Percentiles rank a stretch among this genome's conserved stretches.
These are phyloP conservation scores for Fusarium tupiense DNA, from an alignment of 2,329 filamentous ascomycete species.

Conservation along the genomic window DNA sequence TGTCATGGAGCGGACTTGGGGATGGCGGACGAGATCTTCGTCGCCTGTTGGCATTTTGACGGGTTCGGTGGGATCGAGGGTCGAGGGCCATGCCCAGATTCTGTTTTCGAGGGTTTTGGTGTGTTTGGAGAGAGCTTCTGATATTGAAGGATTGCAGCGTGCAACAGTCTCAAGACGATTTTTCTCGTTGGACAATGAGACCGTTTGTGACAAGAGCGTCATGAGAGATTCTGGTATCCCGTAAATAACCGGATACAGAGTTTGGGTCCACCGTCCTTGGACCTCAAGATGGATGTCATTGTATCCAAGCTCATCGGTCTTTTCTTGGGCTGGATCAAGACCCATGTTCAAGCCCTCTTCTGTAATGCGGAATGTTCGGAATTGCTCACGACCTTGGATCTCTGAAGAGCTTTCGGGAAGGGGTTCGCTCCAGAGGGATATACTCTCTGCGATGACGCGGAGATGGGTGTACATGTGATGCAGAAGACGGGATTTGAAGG, in stretches of 20 bases:
- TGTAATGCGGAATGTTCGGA: constrained; percentile 44
- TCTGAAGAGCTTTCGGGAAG: not conserved
- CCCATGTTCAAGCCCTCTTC: constrained; percentile 45
- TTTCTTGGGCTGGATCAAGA: constrained; percentile 43
- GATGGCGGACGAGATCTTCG: constrained; percentile 32
- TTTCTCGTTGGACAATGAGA: constrained; percentile 56
- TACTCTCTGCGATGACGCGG: constrained; percentile 57
- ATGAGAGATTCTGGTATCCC: constrained; percentile 55
- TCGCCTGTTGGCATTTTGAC: not conserved
- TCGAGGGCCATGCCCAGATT: constrained; percentile 45
- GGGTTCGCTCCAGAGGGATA: constrained; percentile 29
- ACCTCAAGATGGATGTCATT: constrained; percentile 56
- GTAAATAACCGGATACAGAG: constrained; percentile 57
- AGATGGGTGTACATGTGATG: constrained; percentile 60
- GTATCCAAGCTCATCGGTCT: constrained; percentile 51
- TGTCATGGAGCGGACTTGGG: constrained; percentile 33
- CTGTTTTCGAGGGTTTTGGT: constrained; percentile 46
- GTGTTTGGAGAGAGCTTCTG: constrained; percentile 42
- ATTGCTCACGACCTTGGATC: not conserved
- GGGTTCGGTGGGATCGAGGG: constrained; percentile 7
- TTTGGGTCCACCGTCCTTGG: constrained; percentile 52
- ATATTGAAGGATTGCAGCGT: constrained; percentile 34
- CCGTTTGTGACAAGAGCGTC: constrained; percentile 53
- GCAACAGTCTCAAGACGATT: constrained; percentile 42
- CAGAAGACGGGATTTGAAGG: constrained; percentile 53